Evolutionary conservation across 345 rosid species (phyloP).

Genomic region (Linum tenue): DNA sequence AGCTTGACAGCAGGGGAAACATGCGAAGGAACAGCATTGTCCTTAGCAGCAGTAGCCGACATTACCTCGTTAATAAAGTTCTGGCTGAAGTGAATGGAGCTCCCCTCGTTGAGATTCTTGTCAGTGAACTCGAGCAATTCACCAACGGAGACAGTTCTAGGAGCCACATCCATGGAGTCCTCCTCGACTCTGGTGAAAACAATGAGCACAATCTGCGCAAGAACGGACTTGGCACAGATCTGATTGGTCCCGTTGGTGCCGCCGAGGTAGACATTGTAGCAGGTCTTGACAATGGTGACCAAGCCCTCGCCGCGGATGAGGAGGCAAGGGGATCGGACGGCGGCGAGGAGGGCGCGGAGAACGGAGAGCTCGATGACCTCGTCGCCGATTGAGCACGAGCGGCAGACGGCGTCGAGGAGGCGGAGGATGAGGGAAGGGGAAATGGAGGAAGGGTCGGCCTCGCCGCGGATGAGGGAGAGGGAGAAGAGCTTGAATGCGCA

Average conservation of each 20-base stretch:
- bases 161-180: conserved; percentile 42
- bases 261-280: conserved; percentile 82
- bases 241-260: conserved; percentile 79
- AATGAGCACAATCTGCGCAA: conserved; percentile 75
- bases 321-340: conserved; percentile 60
- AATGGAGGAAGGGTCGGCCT: conserved; percentile 21
- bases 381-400: conserved; percentile 59
- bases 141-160: conserved; percentile 50
- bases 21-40: conserved; percentile 26
- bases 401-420: conserved; percentile 45
- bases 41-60: conserved; percentile 38
- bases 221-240: conserved; percentile 87
- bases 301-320: conserved; percentile 77
- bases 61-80: conserved; percentile 63
- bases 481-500: conserved; percentile 71
- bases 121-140: conserved; percentile 74
- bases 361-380: conserved; percentile 68
- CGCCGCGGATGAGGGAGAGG: conserved; percentile 52
- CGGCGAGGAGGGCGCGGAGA: conserved; percentile 66
- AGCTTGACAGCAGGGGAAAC: conserved; percentile 19
- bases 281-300: conserved; percentile 65
- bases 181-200: conserved; percentile 69
- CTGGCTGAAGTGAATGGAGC: conserved; percentile 66
- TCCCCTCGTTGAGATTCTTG: conserved; percentile 86
- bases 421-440: conserved; percentile 16